Percentiles rank a stretch among this genome's conserved stretches.
phyloP scores from a whole-genome alignment of 225 moss, liverwort and hornwort genomes.

The Bryum argenteum region DNA sequence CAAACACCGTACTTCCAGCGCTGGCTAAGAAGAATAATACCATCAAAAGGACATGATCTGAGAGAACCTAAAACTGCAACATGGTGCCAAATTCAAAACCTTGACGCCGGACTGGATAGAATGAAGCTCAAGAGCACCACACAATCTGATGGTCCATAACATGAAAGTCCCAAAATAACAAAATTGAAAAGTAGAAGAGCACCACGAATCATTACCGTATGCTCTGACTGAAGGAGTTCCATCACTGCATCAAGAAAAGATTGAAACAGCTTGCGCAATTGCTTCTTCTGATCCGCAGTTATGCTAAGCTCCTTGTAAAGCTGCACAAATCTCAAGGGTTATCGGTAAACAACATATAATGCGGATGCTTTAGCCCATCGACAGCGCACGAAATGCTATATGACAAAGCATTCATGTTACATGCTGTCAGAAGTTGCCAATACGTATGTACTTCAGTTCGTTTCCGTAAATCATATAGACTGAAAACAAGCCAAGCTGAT shows the following conservation, averaged over 20 bases:
- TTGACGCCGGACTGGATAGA: conserved; percentile 2
- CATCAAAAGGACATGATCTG: neutral
- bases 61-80: neutral
- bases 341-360: neutral
- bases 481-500: conserved; percentile 4
- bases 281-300: conserved; percentile 85
- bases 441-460: neutral
- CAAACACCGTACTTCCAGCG: conserved; percentile 20
- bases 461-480: neutral
- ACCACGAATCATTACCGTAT: conserved; percentile 48
- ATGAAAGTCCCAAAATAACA: neutral
- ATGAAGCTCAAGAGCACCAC: neutral
- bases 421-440: conserved; percentile 6
- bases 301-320: conserved; percentile 90
- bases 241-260: conserved; percentile 82
- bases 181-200: conserved; percentile 20
- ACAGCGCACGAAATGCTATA: conserved; percentile 10
- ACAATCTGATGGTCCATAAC: neutral
- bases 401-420: neutral
- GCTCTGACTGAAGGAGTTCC: conserved; percentile 85
- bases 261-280: conserved; percentile 78
- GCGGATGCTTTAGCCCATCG: neutral
- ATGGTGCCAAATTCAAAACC: neutral
- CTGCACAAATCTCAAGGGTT: conserved; percentile 42
- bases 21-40: neutral